phyloP scores from a whole-genome alignment of 371 early-diverging fungal species.

The Batrachochytrium dendrobatidis region DNA sequence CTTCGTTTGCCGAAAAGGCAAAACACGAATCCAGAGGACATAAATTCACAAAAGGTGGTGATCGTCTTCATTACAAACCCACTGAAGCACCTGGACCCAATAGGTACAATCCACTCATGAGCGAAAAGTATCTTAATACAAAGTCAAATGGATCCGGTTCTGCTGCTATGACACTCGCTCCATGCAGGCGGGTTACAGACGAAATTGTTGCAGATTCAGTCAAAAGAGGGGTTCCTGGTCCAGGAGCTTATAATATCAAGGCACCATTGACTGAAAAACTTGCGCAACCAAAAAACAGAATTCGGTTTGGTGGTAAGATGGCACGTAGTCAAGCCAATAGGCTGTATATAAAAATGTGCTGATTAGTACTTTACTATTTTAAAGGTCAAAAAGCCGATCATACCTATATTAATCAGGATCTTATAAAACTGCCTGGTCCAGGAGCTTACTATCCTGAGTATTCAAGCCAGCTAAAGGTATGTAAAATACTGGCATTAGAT shows the following conservation, averaged over 20 bases:
- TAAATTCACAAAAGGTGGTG: slow-evolving; percentile 16
- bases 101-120: slow-evolving; percentile 22
- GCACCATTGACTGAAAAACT: slow-evolving; percentile 14
- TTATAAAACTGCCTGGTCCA: slow-evolving; percentile 31
- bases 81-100: slow-evolving; percentile 28
- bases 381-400: neutral
- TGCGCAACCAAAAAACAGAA: slow-evolving; percentile 9
- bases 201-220: slow-evolving; percentile 24
- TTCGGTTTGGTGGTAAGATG: slow-evolving; percentile 19
- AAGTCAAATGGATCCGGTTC: slow-evolving; percentile 9
- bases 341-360: neutral
- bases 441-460: slow-evolving; percentile 37
- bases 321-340: no score
- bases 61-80: slow-evolving; percentile 24
- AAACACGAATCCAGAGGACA: slow-evolving; percentile 26
- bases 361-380: neutral
- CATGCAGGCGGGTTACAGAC: slow-evolving; percentile 36
- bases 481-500: neutral
- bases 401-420: slow-evolving; percentile 22
- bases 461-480: slow-evolving; percentile 16
- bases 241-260: slow-evolving; percentile 34
- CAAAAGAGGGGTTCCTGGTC: slow-evolving; percentile 32
- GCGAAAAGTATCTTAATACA: slow-evolving; percentile 15
- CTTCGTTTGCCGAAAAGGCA: slow-evolving; percentile 32
- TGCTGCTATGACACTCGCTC: slow-evolving; percentile 37